Base-by-base conservation (phyloP, 2,329 filamentous ascomycete genomes). In the Cordyceps javanica region DNA sequence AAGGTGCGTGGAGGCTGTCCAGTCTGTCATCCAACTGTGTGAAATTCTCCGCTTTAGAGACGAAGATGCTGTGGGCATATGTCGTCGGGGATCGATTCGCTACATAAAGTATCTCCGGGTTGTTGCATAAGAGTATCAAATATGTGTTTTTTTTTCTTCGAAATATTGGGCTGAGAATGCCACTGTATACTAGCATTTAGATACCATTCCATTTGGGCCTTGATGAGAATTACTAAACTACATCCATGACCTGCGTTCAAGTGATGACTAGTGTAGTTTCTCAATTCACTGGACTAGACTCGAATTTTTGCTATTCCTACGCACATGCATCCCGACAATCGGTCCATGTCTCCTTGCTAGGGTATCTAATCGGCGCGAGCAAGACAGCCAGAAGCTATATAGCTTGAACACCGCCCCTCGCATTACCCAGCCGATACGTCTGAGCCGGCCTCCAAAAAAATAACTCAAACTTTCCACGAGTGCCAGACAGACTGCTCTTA, bases 1-100 rank as follows among this genome's bases (percentile, higher is more conserved):
- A 83, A 83, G 60, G 79, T 93, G 36, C 75, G 78, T 46, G 80
- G 78, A 9, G 87, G 86, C 0, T 90, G 87, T 72, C 82, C 85
- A 0, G 74, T 86, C 19, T 88, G 85, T 65, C 67, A 69, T 55
- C 51, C 60, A 46, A 32, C 26, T 52, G 34, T 42, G 14, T 57
- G 26, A 57, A 6, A 19, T n/a, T 25, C 8, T 23, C 19, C 9
- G 11, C 13, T 34, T 21, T 13, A 4, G 19, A 13, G 11, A 3
- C 5, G 5, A 16, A 7, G 30, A 6, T 10, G 2, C 3, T 16
- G 13, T 13, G 30, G 26, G 13, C 44, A 25, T 28, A 32, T 28
- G 23, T 13, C 13, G 30, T 11, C 16, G 4, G 2, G n/a, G n/a
- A n/a, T n/a, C n/a, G n/a, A n/a, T 41, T 41, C 54, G 49, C 19